Percentiles rank a stretch among this genome's conserved stretches.
Conservation (phyloP, 2,329 filamentous ascomycete species). For the Cladophialophora yegresii region DNA sequence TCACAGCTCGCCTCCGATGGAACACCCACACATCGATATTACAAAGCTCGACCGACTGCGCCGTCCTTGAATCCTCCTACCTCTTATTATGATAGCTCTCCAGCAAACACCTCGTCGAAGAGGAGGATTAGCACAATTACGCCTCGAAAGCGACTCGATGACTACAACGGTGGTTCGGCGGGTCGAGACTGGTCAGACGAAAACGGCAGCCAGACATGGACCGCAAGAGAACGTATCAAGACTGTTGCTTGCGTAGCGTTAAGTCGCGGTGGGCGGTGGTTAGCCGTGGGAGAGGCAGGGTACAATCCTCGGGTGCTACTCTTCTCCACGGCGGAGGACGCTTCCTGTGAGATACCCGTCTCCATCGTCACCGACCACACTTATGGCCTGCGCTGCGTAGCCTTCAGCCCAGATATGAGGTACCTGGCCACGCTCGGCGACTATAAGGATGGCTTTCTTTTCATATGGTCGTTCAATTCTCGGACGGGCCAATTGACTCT, state of each 20-base stretch:
- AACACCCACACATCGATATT: conserved; percentile 77
- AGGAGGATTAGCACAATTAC: conserved; percentile 60
- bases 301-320: conserved; percentile 90
- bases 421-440: conserved; percentile 86
- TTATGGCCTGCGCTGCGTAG: conserved; percentile 82
- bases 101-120: conserved; percentile 57
- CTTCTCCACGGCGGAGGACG: conserved; percentile 76
- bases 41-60: conserved; percentile 73
- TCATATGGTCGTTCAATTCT: conserved; percentile 84
- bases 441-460: conserved; percentile 90
- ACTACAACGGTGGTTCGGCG: conserved; percentile 47
- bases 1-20: conserved; percentile 72
- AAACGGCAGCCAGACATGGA: conserved; percentile 70
- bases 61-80: conserved; percentile 66
- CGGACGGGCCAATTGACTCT: conserved; percentile 77
- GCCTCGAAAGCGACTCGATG: conserved; percentile 53
- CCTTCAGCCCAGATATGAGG: conserved; percentile 83
- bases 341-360: conserved; percentile 76
- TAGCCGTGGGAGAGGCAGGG: conserved; percentile 93
- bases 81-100: conserved; percentile 58
- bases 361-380: conserved; percentile 86
- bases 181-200: conserved; percentile 60
- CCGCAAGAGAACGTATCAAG: conserved; percentile 88
- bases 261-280: conserved; percentile 79
- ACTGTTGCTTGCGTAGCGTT: conserved; percentile 88